Base-by-base conservation (phyloP, 2,329 filamentous ascomycete genomes). In the Penicillium sp. region DNA sequence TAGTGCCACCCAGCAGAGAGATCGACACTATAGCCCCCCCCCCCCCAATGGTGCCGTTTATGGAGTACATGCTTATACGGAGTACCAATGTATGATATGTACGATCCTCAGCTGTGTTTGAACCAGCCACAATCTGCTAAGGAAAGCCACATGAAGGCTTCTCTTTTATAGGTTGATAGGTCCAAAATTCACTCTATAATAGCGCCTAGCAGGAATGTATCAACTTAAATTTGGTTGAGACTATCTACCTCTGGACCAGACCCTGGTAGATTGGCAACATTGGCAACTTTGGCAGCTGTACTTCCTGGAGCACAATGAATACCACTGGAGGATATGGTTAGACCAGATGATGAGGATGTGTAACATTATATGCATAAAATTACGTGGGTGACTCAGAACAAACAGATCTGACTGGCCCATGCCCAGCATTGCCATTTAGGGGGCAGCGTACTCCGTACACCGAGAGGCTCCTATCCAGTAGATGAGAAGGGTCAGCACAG, bases 281-380 rank as follows among this genome's bases (percentile, higher is more conserved):
- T 17, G 17, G 25, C 8, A 17, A 43, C 6, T 17, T n/a, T 23
- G 25, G 9, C 21, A n/a, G 13, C 21, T 38, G 31, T 19, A 44
- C 38, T 42, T 15, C 27, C 19, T n/a, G 15, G 45, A 12, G 21
- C 29, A 44, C 17, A 43, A 33, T 15, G 27, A 42, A 23, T 25
- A 35, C 15, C 23, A 27, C 19, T 27, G 36, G 27, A 35, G 42
- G 19, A 27, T 10, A 39, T 29, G 23, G 15, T 29, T n/a, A 39
- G 21, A 55, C 36, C 53, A 15, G 33, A 41, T 47, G 41, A 48
- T 33, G 49, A 57, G 54, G 13, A 56, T 56, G 55, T 57, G 55
- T 57, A 48, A 57, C 55, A 48, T 27, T 8, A 6, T 43, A 21
- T 51, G 35, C 42, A 53, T 42, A 15, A 38, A 25, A 38, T 27